Conservation (phyloP, 1,284 basidiomycete species). For the Cerioporus squamosus region DNA sequence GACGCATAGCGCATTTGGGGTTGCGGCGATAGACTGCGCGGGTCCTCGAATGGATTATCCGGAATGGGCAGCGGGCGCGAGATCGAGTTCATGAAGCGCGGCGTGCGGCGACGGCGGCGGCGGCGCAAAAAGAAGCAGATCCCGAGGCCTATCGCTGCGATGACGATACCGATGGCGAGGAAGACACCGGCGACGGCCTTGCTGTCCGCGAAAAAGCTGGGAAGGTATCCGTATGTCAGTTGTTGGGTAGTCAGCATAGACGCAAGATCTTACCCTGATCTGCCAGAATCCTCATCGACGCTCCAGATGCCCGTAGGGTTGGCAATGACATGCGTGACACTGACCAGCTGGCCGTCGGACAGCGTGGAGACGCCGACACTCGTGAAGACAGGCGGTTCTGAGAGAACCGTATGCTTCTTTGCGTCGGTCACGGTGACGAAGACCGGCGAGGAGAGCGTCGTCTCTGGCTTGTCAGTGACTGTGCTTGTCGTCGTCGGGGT, state of each 20-base stretch:
- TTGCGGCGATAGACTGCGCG: constrained; percentile 17
- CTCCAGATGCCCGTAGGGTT: constrained; percentile 46
- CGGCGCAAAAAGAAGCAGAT: constrained; percentile 43
- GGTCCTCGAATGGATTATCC: constrained; percentile 35
- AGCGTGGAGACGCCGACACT: constrained; percentile 48
- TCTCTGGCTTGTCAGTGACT: constrained; percentile 45
- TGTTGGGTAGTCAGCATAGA: constrained; percentile 24
- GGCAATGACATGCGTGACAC: constrained; percentile 52
- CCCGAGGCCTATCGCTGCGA: constrained; percentile 38
- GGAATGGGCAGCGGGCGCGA: constrained; percentile 38
- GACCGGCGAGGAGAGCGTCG: constrained; percentile 48
- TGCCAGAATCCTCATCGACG: constrained; percentile 8
- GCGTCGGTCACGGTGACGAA: constrained; percentile 44
- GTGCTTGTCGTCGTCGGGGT: constrained; percentile 42
- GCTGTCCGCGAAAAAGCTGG: constrained; percentile 57
- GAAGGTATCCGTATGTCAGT: not conserved
- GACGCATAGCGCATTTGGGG: constrained; percentile 22
- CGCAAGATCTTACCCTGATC: constrained; percentile 22
- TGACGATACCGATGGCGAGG: constrained; percentile 49
- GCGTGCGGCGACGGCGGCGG: constrained; percentile 40
- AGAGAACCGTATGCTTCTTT: constrained; percentile 39
- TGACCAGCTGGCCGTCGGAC: constrained; percentile 45
- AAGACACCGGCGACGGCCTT: constrained; percentile 63
- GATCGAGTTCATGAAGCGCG: constrained; percentile 37
- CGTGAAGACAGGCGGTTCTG: constrained; percentile 50